These are phyloP conservation scores for Tetracladium marchalianum DNA, from an alignment of 495 filamentous ascomycete species.

Conservation along the genomic window DNA sequence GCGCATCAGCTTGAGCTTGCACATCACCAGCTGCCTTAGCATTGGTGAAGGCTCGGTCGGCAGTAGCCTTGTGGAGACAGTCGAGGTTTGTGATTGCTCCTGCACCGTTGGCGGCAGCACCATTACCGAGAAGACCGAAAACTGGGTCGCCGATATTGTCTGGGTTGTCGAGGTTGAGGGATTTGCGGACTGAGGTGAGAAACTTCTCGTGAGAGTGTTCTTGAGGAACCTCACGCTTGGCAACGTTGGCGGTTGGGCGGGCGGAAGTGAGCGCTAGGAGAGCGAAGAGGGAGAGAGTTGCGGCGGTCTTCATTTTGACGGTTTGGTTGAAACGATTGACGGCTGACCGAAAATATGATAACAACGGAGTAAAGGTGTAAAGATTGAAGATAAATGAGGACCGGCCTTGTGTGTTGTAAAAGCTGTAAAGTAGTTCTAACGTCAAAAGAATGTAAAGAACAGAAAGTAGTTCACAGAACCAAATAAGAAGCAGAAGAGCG, in stretches of 20 bases:
- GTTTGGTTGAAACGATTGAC: constrained; percentile 18
- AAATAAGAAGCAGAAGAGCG: constrained; percentile 8
- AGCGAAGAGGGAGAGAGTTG: constrained; percentile 25
- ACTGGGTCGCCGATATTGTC: constrained; percentile 46
- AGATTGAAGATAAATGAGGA: constrained; percentile 37
- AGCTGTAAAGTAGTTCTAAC: constrained; percentile 15
- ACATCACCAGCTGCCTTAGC: constrained; percentile 51
- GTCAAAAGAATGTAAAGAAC: constrained; percentile 13
- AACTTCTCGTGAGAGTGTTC: constrained; percentile 55
- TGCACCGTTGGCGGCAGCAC: constrained; percentile 45
- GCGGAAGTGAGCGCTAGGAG: constrained; percentile 27
- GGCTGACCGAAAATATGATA: constrained; percentile 24
- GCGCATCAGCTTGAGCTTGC: constrained; percentile 43
- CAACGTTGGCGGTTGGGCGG: constrained; percentile 9
- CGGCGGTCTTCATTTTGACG: constrained; percentile 25
- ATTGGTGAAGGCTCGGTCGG: constrained; percentile 63
- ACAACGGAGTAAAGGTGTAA: constrained; percentile 22
- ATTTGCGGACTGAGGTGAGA: constrained; percentile 31
- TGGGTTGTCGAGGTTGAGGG: constrained; percentile 50
- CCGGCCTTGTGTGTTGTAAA: constrained; percentile 24
- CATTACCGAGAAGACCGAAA: constrained; percentile 54
- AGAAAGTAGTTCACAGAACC: constrained; percentile 16
- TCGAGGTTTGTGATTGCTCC: constrained; percentile 47
- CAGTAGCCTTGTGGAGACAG: constrained; percentile 57
- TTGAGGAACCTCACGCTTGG: constrained; percentile 26